phyloP scores from a whole-genome alignment of 805 yeast genomes.

The Pichia scutulata region DNA sequence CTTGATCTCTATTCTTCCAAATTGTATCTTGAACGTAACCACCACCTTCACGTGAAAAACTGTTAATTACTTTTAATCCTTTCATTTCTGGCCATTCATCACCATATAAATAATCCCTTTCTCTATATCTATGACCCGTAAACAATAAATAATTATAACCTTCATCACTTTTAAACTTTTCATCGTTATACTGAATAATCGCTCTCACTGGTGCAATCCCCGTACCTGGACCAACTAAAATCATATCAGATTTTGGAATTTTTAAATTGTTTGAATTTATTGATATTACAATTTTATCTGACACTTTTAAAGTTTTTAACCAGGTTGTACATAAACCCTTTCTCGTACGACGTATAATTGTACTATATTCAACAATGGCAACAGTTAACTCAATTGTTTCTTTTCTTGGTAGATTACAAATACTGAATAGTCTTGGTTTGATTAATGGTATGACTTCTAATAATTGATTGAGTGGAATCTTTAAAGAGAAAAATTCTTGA shows the following conservation, averaged over 20 bases:
- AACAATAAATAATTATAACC: constrained; percentile 42
- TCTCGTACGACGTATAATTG: constrained; percentile 68
- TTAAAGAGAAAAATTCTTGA: constrained; percentile 69
- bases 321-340: constrained; percentile 79
- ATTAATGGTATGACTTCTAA: constrained; percentile 73
- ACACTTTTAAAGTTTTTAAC: constrained; percentile 43
- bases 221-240: constrained; percentile 89
- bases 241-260: constrained; percentile 27
- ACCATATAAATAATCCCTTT: constrained; percentile 63
- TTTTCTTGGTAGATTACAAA: constrained; percentile 47
- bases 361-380: constrained; percentile 81
- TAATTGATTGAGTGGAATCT: constrained; percentile 66
- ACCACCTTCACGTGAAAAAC: constrained; percentile 44
- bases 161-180: constrained; percentile 4
- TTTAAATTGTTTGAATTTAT: constrained; percentile 40
- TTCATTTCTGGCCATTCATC: constrained; percentile 41
- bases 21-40: constrained; percentile 78
- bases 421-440: constrained; percentile 77
- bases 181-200: constrained; percentile 38
- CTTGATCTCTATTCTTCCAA: constrained; percentile 38
- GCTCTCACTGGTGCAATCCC: constrained; percentile 93
- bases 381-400: constrained; percentile 56
- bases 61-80: constrained; percentile 28
- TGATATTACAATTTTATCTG: constrained; percentile 46
- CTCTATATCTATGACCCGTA: constrained; percentile 62